Percentiles rank a stretch among this genome's conserved stretches.
phyloP scores from a whole-genome alignment of 306 rosid species.

The Argentina anserina region DNA sequence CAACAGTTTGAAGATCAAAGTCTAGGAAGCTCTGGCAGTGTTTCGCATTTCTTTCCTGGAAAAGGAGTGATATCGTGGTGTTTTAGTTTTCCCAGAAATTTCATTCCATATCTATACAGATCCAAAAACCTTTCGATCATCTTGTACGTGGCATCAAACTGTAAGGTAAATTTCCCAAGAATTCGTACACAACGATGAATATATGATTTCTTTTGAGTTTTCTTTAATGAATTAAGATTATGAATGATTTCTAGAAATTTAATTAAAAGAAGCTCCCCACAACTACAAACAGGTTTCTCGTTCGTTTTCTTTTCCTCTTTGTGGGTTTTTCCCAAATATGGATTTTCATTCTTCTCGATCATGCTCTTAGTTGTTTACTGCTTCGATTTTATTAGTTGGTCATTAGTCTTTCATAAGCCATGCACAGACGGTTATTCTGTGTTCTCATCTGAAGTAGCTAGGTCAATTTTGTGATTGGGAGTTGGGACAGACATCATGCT shows the following conservation, averaged over 20 bases:
- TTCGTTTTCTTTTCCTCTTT: neutral
- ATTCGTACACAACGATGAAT: neutral
- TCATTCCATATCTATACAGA: neutral
- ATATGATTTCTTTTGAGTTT: neutral
- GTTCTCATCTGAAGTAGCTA: neutral
- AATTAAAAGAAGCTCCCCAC: neutral
- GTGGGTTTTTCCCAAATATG: neutral
- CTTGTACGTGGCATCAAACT: neutral
- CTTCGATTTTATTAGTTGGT: neutral
- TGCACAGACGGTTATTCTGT: too few species aligned
- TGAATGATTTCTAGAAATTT: too few species aligned
- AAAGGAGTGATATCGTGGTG: too few species aligned
- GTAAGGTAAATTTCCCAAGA: neutral
- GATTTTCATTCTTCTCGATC: neutral
- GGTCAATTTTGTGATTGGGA: too few species aligned
- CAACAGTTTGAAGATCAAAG: too few species aligned
- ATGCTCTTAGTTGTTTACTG: neutral
- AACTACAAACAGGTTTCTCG: neutral
- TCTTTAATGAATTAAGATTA: neutral
- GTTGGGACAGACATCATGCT: neutral
- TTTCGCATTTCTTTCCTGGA: too few species aligned
- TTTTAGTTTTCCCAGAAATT: too few species aligned
- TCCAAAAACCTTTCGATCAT: neutral
- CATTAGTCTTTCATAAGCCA: neutral
- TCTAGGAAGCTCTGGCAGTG: too few species aligned